Base-by-base conservation (phyloP, 75 land plant genomes). In the Pseudotsuga menziesii region DNA sequence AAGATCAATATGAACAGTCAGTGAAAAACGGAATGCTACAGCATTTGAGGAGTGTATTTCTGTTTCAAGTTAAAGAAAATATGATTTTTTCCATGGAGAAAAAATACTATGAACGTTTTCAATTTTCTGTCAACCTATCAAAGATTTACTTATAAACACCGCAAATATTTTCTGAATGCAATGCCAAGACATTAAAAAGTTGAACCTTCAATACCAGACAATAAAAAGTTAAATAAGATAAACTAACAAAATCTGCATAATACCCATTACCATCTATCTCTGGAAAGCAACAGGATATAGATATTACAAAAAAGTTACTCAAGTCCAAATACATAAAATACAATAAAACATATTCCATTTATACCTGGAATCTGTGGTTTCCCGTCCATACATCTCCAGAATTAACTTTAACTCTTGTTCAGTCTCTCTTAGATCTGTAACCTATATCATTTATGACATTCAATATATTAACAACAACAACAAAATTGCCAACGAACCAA, bases 321-420 rank as follows among this genome's bases (percentile, higher is more conserved):
- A 48, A 2, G 11, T 48, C 54, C 54, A 48, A 9, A 48, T 9
- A 48, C 54, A 48, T 48, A 48, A 48, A 48, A 48, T 9, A 48
- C 9, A 26, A 22, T n/a, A 55, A 4, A 39, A 36, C 17, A 20
- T 22, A 39, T n/a, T 39, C 8, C 23, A 41, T 27, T 55, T 75
- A 61, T 32, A 93, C 99, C 98, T 90, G 19, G 98, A 73, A 77
- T 90, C 92, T 71, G 83, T 82, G 58, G 91, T 89, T 82, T 97
- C 98, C 69, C 90, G 92, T 60, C 83, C 89, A 78, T 88, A 97
- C 99, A 94, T 94, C 52, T 97, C 99, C 77, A 97, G 77, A 41
- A 97, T 84, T 16, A 97, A 84, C 75, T 88, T 91, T 57, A 97
- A 64, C 82, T 97, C 98, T 57, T 71, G 76, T 36, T 90, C 88